Conservation (phyloP, 768 basidiomycete species). For the Auriscalpium microsporum region DNA sequence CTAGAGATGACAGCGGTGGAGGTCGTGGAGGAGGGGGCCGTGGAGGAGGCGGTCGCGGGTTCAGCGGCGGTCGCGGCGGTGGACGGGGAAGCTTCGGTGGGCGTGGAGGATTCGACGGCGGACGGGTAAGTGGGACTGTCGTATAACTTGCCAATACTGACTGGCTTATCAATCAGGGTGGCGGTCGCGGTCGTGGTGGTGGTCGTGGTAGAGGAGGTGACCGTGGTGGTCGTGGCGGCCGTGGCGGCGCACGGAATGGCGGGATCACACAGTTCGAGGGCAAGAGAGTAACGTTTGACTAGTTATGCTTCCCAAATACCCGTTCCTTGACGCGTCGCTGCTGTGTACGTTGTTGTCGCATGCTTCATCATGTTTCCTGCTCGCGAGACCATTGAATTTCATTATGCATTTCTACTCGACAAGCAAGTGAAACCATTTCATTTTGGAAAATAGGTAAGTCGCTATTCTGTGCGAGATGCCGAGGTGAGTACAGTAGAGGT, state of each 20-base stretch:
- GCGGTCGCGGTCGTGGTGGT: conserved; percentile 36
- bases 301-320: neutral
- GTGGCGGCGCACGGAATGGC: conserved; percentile 46
- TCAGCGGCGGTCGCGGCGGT: conserved; percentile 19
- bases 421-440: neutral
- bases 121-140: conserved; percentile 29
- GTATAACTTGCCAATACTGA: neutral
- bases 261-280: conserved; percentile 59
- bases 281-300: conserved; percentile 54
- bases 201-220: conserved; percentile 28
- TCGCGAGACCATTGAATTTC: neutral
- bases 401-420: neutral
- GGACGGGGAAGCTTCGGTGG: conserved; percentile 35
- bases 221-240: conserved; percentile 33
- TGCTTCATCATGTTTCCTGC: neutral
- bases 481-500: neutral
- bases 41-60: conserved; percentile 26
- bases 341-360: neutral
- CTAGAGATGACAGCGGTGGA: conserved; percentile 56
- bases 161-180: conserved; percentile 2
- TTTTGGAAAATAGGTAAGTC: neutral
- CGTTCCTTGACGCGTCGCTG: too few species aligned
- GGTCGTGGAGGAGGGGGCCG: conserved; percentile 33
- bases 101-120: conserved; percentile 38
- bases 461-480: conserved; percentile 1